Conservation (phyloP, 78 protist species). For the Corallochytrium limacisporum region DNA sequence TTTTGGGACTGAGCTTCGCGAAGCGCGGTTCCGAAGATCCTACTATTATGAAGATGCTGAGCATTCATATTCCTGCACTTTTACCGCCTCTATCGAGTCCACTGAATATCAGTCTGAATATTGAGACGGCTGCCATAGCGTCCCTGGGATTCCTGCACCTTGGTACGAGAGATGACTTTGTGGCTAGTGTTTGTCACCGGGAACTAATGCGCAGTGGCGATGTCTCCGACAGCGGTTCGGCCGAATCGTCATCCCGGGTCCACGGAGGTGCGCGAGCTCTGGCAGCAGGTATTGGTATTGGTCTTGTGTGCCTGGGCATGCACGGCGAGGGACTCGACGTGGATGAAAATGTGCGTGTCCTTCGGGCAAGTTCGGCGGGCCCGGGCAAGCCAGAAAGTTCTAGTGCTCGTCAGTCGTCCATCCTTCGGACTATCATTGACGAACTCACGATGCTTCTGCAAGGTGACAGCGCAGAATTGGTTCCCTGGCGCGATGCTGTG, state of each 20-base stretch:
- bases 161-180: constrained; percentile 35
- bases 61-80: constrained; percentile 66
- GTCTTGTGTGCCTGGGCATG: constrained; percentile 46
- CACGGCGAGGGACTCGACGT: constrained; percentile 36
- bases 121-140: constrained; percentile 60
- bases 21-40: constrained; percentile 51
- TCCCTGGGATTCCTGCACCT: constrained; percentile 70
- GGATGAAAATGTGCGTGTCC: too few relatives aligned
- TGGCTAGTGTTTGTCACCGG: too few relatives aligned
- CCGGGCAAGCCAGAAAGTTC: too few relatives aligned
- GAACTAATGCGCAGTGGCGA: too few relatives aligned
- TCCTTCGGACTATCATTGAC: too few relatives aligned
- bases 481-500: too few relatives aligned
- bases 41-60: constrained; percentile 51
- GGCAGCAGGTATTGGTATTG: constrained; percentile 70
- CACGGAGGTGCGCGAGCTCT: constrained; percentile 55
- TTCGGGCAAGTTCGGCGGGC: too few relatives aligned
- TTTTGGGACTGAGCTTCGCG: constrained; percentile 61
- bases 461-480: too few relatives aligned
- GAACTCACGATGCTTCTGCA: too few relatives aligned
- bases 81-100: constrained; percentile 60
- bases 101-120: constrained; percentile 45
- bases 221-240: constrained; percentile 33
- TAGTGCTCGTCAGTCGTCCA: too few relatives aligned
- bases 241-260: too few relatives aligned